phyloP scores from a whole-genome alignment of 192 early-diverging fungal genomes.

The Backusella psychrophila region DNA sequence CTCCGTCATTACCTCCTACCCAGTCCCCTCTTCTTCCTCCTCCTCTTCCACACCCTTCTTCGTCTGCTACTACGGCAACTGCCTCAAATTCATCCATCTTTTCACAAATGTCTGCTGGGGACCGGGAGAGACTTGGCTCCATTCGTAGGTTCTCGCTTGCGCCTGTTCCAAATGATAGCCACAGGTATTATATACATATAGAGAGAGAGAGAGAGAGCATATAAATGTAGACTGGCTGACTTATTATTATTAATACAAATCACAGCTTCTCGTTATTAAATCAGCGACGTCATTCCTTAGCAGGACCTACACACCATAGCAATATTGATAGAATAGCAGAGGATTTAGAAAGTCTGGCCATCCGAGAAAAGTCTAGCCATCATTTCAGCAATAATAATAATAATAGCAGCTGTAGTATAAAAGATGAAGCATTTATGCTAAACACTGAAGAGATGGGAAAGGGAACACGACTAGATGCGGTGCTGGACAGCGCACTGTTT shows the following conservation, averaged over 20 bases:
- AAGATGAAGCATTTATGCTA: constrained; percentile 21
- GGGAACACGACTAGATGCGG: constrained; percentile 41
- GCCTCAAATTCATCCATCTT: not conserved
- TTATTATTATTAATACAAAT: not conserved
- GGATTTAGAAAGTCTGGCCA: constrained; percentile 9
- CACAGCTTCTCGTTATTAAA: constrained; percentile 7
- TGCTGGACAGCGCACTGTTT: constrained; percentile 50
- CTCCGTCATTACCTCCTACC: not conserved
- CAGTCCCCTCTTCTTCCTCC: constrained; percentile 2
- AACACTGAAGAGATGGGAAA: constrained; percentile 42
- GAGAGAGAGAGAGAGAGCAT: no score
- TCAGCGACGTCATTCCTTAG: constrained; percentile 39
- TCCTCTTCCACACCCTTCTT: not conserved
- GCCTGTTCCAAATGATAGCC: constrained; percentile 3
- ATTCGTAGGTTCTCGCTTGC: constrained; percentile 12
- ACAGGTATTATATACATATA: not conserved
- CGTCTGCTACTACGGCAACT: not conserved
- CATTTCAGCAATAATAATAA: not conserved
- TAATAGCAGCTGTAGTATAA: constrained; percentile 28
- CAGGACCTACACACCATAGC: constrained; percentile 31
- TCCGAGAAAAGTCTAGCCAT: constrained; percentile 13
- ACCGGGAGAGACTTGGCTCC: constrained; percentile 33
- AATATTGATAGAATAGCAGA: constrained; percentile 15
- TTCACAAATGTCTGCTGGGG: constrained; percentile 14
- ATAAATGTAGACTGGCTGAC: not conserved